Conservation (phyloP, 2,329 filamentous ascomycete genomes). For the Lecanosticta acicola region DNA sequence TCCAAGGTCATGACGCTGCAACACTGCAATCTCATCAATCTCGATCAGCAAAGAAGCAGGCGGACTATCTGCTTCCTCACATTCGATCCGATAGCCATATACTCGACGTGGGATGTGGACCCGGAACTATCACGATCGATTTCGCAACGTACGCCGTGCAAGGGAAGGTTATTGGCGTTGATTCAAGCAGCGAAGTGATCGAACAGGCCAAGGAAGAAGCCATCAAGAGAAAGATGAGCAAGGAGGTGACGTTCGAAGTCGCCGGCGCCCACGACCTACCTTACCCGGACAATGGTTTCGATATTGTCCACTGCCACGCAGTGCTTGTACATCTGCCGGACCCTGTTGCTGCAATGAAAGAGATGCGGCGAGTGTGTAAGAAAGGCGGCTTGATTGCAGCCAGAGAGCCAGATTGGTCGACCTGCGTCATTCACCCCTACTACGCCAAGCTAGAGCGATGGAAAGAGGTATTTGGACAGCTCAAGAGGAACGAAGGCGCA, state of each 20-base stretch:
- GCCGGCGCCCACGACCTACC: neutral
- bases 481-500: neutral
- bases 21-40: constrained; percentile 1
- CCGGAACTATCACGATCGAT: constrained; percentile 1
- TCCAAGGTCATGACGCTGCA: constrained; percentile 4
- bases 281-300: constrained; percentile 1
- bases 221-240: neutral
- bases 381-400: neutral
- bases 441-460: neutral
- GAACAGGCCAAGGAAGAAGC: neutral
- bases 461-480: neutral
- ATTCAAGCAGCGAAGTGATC: neutral
- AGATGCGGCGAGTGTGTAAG: constrained; percentile 1
- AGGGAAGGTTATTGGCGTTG: neutral
- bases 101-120: constrained; percentile 1
- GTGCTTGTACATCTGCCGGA: neutral
- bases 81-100: neutral
- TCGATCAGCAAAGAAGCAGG: neutral
- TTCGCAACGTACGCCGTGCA: neutral
- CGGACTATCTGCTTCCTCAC: constrained; percentile 1
- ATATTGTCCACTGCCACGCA: constrained; percentile 1
- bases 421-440: neutral
- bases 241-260: neutral
- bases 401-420: neutral
- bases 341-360: neutral